Evolutionary conservation across 75 land plant genomes (phyloP), one percentile per base, ranked within the genome.

Genomic region (Cupressus sempervirens): DNA sequence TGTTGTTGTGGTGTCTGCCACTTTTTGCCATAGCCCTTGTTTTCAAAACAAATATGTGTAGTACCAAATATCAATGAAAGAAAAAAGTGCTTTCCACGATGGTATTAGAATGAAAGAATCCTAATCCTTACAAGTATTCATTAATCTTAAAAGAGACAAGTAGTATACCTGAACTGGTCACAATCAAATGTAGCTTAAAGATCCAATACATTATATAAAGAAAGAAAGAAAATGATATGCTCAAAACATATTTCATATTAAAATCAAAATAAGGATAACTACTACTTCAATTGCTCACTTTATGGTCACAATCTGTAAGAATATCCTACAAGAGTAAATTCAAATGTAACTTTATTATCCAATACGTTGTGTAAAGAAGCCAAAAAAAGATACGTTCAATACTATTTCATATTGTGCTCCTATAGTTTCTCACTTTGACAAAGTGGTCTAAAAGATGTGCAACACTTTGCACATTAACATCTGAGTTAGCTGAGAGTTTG

Each of bases 391-490:
- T 77, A 77, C 26, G 46, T 11, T 20, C 23, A 82, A 82, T 32
- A 14, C 29, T 12, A 82, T 14, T 16, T 26, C 36, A 82, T 1
- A 4, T 18, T 23, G 36, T 74, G 35, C 20, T 15, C 32, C 68
- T 40, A 23, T 16, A 87, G 13, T 29, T 34, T 45, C 82, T 65
- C 74, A 97, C 99, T 95, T 98, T 98, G 15, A 98, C 93, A 58
- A 98, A 99, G 67, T 96, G 90, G 83, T 98, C 99, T 87, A 98
- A 86, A 70, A 98, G 99, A 89, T 98, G 99, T 75, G 99, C 99
- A 86, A 99, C 99, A 93, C 95, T 97, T 84, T 98, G 99, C 53
- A 98, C 99, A 94, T 93, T 95, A 62, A 94, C 88, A 92, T 98
- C 99, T 76, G 97, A 91, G 83, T 98, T 99, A 34, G 97, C 99